A percentile compares a stretch with the other conserved stretches of the same genome.
Conservation (phyloP, 2,329 filamentous ascomycete species). For the Nothophaeocryptopus gaeumannii region DNA sequence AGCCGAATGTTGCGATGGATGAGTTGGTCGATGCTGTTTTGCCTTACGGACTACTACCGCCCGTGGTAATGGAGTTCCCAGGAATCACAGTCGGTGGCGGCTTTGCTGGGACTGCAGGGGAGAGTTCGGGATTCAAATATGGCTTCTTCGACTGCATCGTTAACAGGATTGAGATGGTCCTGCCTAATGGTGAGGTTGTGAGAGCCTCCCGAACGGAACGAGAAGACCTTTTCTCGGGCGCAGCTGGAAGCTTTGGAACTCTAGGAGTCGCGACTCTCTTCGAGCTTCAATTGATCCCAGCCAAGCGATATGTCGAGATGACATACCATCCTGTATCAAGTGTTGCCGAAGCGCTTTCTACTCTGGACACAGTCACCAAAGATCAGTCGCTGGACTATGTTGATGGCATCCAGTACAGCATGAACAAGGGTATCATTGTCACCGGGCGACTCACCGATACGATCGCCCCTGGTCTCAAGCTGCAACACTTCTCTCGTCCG, state of each 20-base stretch:
- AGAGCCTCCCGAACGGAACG: constrained; percentile 46
- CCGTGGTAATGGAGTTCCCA: constrained; percentile 69
- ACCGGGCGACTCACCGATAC: constrained; percentile 36
- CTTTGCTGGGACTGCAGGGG: constrained; percentile 64
- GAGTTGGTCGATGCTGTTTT: constrained; percentile 58
- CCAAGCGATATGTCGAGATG: constrained; percentile 49
- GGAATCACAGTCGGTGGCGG: constrained; percentile 65
- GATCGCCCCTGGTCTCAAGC: constrained; percentile 34
- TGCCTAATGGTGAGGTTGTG: constrained; percentile 54
- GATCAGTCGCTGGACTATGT: constrained; percentile 58
- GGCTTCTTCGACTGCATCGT: constrained; percentile 66
- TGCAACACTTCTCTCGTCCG: constrained; percentile 54
- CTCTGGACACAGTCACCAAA: constrained; percentile 38
- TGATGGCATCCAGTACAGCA: constrained; percentile 54
- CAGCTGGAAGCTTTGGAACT: constrained; percentile 64
- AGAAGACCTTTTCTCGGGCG: constrained; percentile 63
- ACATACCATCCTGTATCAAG: constrained; percentile 45
- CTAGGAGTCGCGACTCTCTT: constrained; percentile 63
- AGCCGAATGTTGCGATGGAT: constrained; percentile 70
- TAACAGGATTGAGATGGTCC: constrained; percentile 61
- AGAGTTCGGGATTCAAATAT: constrained; percentile 64
- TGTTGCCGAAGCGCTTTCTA: constrained; percentile 43
- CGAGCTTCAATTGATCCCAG: constrained; percentile 47
- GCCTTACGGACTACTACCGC: constrained; percentile 55
- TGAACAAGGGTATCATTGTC: constrained; percentile 42